Evolutionary conservation across 2,329 filamentous ascomycete genomes (phyloP).

Genomic region (Chrysosporium keratinophilum): DNA sequence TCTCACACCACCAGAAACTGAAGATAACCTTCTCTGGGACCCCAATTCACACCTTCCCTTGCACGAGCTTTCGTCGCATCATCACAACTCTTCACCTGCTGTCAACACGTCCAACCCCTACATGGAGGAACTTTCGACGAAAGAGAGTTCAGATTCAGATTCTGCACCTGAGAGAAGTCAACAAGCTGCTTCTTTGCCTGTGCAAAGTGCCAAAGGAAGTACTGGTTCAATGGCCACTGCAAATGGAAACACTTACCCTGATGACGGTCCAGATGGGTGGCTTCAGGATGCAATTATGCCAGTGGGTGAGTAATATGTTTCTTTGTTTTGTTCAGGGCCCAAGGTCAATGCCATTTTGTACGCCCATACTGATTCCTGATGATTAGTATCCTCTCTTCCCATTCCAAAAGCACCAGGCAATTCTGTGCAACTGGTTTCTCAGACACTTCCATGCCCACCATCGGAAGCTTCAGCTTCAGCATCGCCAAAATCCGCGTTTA

Average conservation of each 20-base stretch:
- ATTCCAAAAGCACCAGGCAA: slow-evolving; percentile 30
- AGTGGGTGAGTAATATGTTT: slow-evolving; percentile 25
- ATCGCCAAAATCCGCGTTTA: slow-evolving; percentile 35
- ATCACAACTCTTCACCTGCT: slow-evolving; percentile 24
- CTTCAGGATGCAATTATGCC: slow-evolving; percentile 30
- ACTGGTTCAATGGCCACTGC: slow-evolving; percentile 17
- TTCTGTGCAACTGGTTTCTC: slow-evolving; percentile 47
- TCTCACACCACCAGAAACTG: slow-evolving; percentile 36
- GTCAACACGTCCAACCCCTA: slow-evolving; percentile 24
- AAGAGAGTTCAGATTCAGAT: slow-evolving; percentile 8
- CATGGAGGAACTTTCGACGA: neutral
- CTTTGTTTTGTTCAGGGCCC: neutral
- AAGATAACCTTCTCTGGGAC: slow-evolving; percentile 32
- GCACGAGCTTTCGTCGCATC: slow-evolving; percentile 21
- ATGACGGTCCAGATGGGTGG: slow-evolving; percentile 27
- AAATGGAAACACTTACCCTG: slow-evolving; percentile 26
- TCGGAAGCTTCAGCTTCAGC: slow-evolving; percentile 26
- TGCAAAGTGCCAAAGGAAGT: neutral
- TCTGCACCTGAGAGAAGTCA: slow-evolving; percentile 3
- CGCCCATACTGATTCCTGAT: neutral
- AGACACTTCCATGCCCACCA: slow-evolving; percentile 48
- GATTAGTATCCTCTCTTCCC: slow-evolving; percentile 31
- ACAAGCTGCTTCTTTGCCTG: slow-evolving; percentile 2
- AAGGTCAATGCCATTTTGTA: neutral
- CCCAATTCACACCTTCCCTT: slow-evolving; percentile 13